phyloP scores from a whole-genome alignment of 2,329 filamentous ascomycete genomes.

The Xylaria sp. region DNA sequence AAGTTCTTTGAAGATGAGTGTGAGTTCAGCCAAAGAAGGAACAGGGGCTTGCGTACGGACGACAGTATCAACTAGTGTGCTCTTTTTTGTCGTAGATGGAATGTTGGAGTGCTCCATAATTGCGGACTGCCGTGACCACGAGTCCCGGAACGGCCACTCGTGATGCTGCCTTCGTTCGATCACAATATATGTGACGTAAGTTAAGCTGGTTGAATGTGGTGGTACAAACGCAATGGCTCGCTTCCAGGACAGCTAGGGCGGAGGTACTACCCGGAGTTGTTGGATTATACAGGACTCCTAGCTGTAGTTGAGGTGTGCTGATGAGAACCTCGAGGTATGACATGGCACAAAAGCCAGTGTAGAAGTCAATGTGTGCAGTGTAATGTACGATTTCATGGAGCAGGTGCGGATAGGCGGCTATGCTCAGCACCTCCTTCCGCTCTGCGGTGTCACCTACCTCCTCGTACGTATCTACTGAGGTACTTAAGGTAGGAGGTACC shows the following conservation, averaged over 20 bases:
- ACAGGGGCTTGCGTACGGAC: conserved; percentile 15
- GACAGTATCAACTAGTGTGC: conserved; percentile 14
- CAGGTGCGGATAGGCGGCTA: background rate
- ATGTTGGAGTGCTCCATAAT: conserved; percentile 19
- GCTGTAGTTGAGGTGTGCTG: too few relatives aligned
- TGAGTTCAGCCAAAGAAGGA: background rate
- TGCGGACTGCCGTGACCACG: background rate
- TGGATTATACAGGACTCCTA: too few relatives aligned
- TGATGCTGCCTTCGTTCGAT: background rate
- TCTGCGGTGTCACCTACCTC: too few relatives aligned
- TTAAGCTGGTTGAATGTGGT: background rate
- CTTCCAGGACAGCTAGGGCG: too few relatives aligned
- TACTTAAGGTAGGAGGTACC: too few relatives aligned
- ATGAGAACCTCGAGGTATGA: too few relatives aligned
- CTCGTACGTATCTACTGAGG: too few relatives aligned
- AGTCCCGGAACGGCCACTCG: background rate
- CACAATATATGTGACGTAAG: background rate
- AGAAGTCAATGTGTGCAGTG: background rate
- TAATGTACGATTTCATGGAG: background rate
- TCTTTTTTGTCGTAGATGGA: conserved; percentile 10
- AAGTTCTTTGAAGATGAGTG: conserved; percentile 32
- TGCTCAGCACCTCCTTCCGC: background rate
- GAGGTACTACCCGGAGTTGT: too few relatives aligned
- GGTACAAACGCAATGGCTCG: too few relatives aligned
- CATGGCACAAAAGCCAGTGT: too few relatives aligned